Evolutionary conservation across 768 basidiomycete genomes (phyloP).

Genomic region (Auricularia cornea): DNA sequence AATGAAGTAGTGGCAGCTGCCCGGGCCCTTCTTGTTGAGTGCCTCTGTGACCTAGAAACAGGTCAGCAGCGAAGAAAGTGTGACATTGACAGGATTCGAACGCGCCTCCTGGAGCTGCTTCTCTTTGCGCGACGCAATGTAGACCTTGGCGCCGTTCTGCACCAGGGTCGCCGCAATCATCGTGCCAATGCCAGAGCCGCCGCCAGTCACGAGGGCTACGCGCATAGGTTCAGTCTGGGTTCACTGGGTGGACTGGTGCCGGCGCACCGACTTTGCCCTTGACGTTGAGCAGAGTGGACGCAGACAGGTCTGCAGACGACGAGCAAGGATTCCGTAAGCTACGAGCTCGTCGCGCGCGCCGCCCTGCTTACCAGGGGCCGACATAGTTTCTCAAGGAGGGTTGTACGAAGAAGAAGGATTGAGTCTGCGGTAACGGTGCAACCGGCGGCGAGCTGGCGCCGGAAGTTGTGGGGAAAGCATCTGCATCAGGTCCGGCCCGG

Average conservation of each 20-base stretch:
- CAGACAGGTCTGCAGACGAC: conserved; percentile 37
- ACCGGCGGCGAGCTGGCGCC: no score
- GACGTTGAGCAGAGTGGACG: conserved; percentile 53
- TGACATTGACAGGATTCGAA: background rate
- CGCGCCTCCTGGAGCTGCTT: conserved; percentile 63
- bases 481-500: no score
- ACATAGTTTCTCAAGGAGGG: background rate
- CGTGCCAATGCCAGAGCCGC: conserved; percentile 74
- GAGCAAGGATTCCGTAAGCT: background rate
- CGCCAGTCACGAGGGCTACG: conserved; percentile 72
- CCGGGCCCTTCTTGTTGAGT: conserved; percentile 52
- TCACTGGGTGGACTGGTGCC: background rate
- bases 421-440: no score
- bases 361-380: conserved; percentile 4
- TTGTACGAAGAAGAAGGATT: no score
- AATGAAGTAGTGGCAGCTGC: conserved; percentile 62
- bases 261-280: conserved; percentile 57
- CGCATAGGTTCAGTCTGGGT: background rate
- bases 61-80: background rate
- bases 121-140: conserved; percentile 84
- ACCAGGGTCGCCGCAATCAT: conserved; percentile 80
- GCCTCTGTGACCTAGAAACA: conserved; percentile 41
- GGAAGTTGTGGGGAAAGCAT: no score
- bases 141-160: conserved; percentile 81
- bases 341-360: background rate